Percentiles rank a stretch among this genome's conserved stretches.
Conservation (phyloP, 2,329 filamentous ascomycete genomes). For the Aureobasidium sp. region DNA sequence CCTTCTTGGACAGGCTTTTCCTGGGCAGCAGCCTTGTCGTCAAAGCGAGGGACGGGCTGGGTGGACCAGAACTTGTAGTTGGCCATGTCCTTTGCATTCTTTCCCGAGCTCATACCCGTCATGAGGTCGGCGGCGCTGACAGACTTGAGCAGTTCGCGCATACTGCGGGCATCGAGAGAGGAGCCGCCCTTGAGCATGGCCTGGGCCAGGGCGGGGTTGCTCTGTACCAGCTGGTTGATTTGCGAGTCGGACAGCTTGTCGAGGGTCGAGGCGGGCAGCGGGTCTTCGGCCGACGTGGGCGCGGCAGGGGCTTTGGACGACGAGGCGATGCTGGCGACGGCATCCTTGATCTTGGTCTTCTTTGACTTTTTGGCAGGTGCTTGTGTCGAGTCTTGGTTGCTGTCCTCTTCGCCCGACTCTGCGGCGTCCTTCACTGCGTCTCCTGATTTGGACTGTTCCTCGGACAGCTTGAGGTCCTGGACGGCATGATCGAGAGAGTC, state of each 20-base stretch:
- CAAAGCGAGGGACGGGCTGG: slow-evolving; percentile 86
- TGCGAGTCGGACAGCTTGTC: slow-evolving; percentile 16
- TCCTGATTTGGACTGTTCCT: slow-evolving; percentile 20
- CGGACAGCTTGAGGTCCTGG: slow-evolving; percentile 41
- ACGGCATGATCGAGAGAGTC: slow-evolving; percentile 39
- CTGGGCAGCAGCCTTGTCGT: slow-evolving; percentile 41
- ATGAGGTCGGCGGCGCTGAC: slow-evolving; percentile 65
- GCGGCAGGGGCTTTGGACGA: slow-evolving; percentile 15
- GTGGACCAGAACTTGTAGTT: slow-evolving; percentile 99
- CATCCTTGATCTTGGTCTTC: slow-evolving; percentile 47
- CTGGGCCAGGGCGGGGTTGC: slow-evolving; percentile 17
- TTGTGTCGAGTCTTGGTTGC: slow-evolving; percentile 4
- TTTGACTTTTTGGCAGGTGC: slow-evolving; percentile 55
- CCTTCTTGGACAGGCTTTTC: slow-evolving; percentile 61
- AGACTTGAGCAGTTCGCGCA: slow-evolving; percentile 49
- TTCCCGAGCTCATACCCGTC: slow-evolving; percentile 70
- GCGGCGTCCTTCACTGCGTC: slow-evolving; percentile 20
- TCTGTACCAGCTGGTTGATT: slow-evolving; percentile 16
- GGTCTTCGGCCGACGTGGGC: slow-evolving; percentile 16
- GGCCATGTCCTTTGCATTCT: slow-evolving; percentile 93
- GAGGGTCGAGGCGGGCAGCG: slow-evolving; percentile 13
- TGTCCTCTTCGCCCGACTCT: neutral
- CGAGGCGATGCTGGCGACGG: slow-evolving; percentile 18
- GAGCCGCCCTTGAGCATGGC: slow-evolving; percentile 3
- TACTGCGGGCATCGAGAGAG: slow-evolving; percentile 3